Percentiles rank a stretch among this genome's conserved stretches.
These are phyloP conservation scores for Oenanthe sinensis DNA, from an alignment of 129 eudicot genomes.

Conservation along the genomic window DNA sequence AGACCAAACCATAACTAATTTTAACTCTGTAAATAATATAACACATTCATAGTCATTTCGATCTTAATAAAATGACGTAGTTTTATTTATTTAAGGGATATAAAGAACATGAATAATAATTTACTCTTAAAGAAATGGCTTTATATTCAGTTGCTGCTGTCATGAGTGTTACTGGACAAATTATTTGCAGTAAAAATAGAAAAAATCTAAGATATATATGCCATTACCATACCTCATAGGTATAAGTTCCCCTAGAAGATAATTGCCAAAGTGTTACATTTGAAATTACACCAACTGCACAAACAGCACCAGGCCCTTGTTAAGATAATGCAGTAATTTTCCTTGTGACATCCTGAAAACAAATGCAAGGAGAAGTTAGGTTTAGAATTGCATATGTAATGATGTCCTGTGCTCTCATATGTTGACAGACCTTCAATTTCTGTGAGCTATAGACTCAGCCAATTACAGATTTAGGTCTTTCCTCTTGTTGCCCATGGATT, in stretches of 20 bases:
- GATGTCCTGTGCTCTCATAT: too few relatives aligned
- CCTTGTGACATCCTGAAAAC: constrained; percentile 53
- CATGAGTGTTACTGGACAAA: not conserved
- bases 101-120: not conserved
- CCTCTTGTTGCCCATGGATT: not conserved
- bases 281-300: constrained; percentile 14
- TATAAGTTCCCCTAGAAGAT: constrained; percentile 62
- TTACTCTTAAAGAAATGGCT: not conserved
- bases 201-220: not conserved
- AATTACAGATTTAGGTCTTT: not conserved
- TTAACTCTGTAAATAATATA: too few relatives aligned
- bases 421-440: not conserved
- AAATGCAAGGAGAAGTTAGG: not conserved
- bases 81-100: not conserved
- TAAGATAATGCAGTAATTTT: constrained; percentile 52
- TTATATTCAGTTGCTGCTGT: not conserved
- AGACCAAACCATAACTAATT: too few relatives aligned
- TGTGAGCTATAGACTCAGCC: not conserved
- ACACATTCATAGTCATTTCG: too few relatives aligned
- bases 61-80: too few relatives aligned
- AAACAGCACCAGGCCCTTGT: constrained; percentile 76
- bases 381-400: not conserved
- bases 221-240: constrained; percentile 52
- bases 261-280: constrained; percentile 21
- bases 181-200: not conserved